Conservation (phyloP, 176 grass and related monocot species). For the Oryza coarctata region DNA sequence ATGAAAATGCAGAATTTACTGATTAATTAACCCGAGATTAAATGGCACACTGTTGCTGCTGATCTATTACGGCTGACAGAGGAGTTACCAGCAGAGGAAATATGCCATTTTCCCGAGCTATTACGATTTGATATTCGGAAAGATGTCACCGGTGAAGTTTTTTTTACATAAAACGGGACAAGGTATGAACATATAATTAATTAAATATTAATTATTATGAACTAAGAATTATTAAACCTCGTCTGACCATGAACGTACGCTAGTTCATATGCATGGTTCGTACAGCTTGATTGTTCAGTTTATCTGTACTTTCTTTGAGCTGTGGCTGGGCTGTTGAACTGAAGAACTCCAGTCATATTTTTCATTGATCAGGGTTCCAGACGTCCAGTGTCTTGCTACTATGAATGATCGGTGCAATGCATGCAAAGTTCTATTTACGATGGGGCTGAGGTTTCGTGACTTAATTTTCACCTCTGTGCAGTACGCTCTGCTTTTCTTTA, state of each 20-base stretch:
- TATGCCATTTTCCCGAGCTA: background rate
- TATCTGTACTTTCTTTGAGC: background rate
- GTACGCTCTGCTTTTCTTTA: background rate
- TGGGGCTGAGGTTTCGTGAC: background rate
- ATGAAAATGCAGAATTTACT: background rate
- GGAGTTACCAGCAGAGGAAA: background rate
- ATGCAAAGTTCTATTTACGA: background rate
- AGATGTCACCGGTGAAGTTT: too few relatives aligned
- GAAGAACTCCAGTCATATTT: background rate
- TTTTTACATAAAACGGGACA: too few relatives aligned
- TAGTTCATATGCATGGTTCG: background rate
- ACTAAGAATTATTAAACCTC: background rate
- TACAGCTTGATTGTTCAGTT: background rate
- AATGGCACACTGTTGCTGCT: background rate
- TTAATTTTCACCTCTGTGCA: background rate
- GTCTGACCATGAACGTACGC: slow-evolving; percentile 14
- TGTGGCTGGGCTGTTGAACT: background rate
- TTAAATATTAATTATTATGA: too few relatives aligned
- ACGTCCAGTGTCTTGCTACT: too few relatives aligned
- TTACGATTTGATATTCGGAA: background rate
- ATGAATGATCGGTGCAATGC: background rate
- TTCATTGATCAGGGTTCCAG: background rate
- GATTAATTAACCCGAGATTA: background rate
- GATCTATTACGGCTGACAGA: background rate
- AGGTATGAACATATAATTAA: too few relatives aligned